Conservation (phyloP, 345 rosid genomes). For the Barbarea vulgaris region DNA sequence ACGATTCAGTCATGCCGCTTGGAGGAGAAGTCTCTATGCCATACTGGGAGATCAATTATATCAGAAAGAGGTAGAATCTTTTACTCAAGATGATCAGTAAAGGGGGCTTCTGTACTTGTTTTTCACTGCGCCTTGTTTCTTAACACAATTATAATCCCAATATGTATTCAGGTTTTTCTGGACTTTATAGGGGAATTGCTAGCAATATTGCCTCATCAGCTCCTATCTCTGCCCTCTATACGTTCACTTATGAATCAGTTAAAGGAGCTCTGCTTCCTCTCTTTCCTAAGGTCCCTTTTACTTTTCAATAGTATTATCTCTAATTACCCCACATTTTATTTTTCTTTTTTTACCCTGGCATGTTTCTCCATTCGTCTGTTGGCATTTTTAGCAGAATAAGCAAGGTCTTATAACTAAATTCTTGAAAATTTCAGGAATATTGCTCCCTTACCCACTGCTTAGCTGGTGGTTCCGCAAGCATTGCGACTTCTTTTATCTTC, state of each 20-base stretch:
- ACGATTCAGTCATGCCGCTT: slow-evolving; percentile 69
- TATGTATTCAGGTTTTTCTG: slow-evolving; percentile 61
- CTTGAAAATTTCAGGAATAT: slow-evolving; percentile 60
- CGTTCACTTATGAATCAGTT: slow-evolving; percentile 84
- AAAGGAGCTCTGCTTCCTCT: slow-evolving; percentile 81
- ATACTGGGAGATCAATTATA: slow-evolving; percentile 72
- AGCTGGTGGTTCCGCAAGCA: slow-evolving; percentile 93
- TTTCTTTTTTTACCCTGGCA: background rate
- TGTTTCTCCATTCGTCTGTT: background rate
- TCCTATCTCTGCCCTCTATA: slow-evolving; percentile 89
- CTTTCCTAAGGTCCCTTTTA: slow-evolving; percentile 62
- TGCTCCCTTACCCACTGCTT: slow-evolving; percentile 74
- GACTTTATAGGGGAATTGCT: slow-evolving; percentile 84
- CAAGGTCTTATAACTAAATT: slow-evolving; percentile 1
- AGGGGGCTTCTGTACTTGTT: background rate
- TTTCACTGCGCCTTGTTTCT: slow-evolving; percentile 17
- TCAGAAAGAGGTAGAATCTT: slow-evolving; percentile 72
- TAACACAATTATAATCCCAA: background rate
- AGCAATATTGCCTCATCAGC: slow-evolving; percentile 90
- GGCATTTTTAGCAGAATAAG: background rate
- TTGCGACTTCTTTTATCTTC: slow-evolving; percentile 87
- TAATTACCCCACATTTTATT: background rate
- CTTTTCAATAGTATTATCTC: slow-evolving; percentile 7
- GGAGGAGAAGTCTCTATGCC: slow-evolving; percentile 70
- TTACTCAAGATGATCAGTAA: background rate